Percentiles rank a stretch among this genome's conserved stretches.
These are phyloP conservation scores for Fusarium multiceps DNA, from an alignment of 2,329 filamentous ascomycete genomes.

Conservation along the genomic window DNA sequence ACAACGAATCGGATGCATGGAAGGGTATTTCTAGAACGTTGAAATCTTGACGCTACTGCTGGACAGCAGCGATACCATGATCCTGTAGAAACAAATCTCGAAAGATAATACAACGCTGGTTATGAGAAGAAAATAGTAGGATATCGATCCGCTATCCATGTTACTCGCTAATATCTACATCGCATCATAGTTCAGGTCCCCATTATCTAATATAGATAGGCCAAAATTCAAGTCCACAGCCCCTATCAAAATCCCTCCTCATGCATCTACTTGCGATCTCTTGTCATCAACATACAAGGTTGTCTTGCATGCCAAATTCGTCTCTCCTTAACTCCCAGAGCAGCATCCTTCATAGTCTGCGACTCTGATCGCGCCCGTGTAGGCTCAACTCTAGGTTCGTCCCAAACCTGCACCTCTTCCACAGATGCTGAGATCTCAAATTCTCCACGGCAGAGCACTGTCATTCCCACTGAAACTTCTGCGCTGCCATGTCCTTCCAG, in stretches of 20 bases:
- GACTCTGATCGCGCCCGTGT: constrained; percentile 63
- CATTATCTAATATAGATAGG: constrained; percentile 20
- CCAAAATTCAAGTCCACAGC: neutral
- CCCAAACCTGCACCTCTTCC: constrained; percentile 77
- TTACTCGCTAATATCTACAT: constrained; percentile 24
- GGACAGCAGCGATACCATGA: neutral
- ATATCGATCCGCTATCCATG: constrained; percentile 26
- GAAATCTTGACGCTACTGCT: constrained; percentile 5
- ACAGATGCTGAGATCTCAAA: constrained; percentile 85
- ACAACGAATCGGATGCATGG: constrained; percentile 4
- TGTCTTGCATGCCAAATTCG: constrained; percentile 73
- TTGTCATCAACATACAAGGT: constrained; percentile 66
- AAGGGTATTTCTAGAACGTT: constrained; percentile 11
- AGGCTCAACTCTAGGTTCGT: constrained; percentile 47
- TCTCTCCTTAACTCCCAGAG: constrained; percentile 69
- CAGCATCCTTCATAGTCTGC: constrained; percentile 67
- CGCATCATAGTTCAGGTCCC: constrained; percentile 7
- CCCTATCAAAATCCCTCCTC: constrained; percentile 16
- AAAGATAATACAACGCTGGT: neutral
- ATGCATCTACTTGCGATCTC: constrained; percentile 53
- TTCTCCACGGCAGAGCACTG: constrained; percentile 80
- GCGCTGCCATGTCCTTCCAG: constrained; percentile 69
- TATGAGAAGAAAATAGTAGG: neutral
- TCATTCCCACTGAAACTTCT: constrained; percentile 75
- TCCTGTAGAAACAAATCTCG: neutral